Conservation (phyloP, 2,329 filamentous ascomycete species). For the Colletotrichum orbiculare region DNA sequence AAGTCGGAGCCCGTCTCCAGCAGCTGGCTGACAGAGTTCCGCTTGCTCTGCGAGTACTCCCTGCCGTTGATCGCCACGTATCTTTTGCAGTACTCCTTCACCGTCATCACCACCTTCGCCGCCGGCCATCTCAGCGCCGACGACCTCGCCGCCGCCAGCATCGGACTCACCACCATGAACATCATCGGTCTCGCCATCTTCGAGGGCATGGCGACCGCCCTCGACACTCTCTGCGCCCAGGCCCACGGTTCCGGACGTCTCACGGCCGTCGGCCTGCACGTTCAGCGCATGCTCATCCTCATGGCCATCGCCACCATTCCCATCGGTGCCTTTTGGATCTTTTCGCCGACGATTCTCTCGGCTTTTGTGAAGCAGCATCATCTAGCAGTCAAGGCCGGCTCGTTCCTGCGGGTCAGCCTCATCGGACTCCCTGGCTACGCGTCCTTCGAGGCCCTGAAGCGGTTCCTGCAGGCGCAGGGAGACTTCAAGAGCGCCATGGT, state of each 20-base stretch:
- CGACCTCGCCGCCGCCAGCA: slow-evolving; percentile 62
- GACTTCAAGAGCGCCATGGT: slow-evolving; percentile 61
- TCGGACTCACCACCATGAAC: slow-evolving; percentile 64
- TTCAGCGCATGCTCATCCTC: slow-evolving; percentile 63
- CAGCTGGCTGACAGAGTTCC: slow-evolving; percentile 28
- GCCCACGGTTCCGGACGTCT: slow-evolving; percentile 61
- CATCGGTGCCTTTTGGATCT: slow-evolving; percentile 60
- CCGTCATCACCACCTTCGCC: slow-evolving; percentile 61
- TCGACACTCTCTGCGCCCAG: slow-evolving; percentile 63
- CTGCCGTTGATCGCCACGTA: slow-evolving; percentile 64
- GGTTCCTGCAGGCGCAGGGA: slow-evolving; percentile 66
- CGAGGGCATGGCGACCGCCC: slow-evolving; percentile 61
- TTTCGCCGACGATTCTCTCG: slow-evolving; percentile 57
- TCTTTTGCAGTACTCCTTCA: slow-evolving; percentile 61
- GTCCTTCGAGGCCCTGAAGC: slow-evolving; percentile 64
- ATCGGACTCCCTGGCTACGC: slow-evolving; percentile 64
- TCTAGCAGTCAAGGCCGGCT: slow-evolving; percentile 59
- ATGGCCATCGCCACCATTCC: slow-evolving; percentile 60
- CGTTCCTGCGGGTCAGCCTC: slow-evolving; percentile 59
- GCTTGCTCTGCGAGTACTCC: slow-evolving; percentile 48
- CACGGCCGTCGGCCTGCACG: slow-evolving; percentile 60
- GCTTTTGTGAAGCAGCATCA: slow-evolving; percentile 59
- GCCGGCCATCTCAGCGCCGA: slow-evolving; percentile 63
- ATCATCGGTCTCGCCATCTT: slow-evolving; percentile 63
- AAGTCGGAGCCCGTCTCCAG: slow-evolving; percentile 27